Base-by-base conservation (phyloP, 331 rosid genomes). In the Telfairia occidentalis region DNA sequence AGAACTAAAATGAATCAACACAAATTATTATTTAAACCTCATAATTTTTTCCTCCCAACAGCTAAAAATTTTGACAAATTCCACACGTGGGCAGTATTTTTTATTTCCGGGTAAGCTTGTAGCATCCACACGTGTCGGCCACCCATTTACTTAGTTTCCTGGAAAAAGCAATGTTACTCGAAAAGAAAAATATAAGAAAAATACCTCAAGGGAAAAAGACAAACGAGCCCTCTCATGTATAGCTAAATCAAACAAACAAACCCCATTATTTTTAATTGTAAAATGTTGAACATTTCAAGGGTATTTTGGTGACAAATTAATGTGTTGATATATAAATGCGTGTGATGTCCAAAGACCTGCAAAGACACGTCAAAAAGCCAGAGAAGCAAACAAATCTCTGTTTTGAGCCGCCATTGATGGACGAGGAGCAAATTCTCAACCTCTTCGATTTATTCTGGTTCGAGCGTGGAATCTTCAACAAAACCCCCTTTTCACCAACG, bases 391-490 rank as follows among this genome's bases (percentile, higher is more conserved):
- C 0, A 58, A 38, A 45, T 0, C 63, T 71, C 65, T 72, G 70
- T 79, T n/a, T 9, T n/a, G 16, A n/a, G 89, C 89, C 69, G 78
- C 81, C 87, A 74, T 65, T 78, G 13, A 93, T 93, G 98, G 90
- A 93, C 52, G 88, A 85, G 9, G 92, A 81, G 18, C 76, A 75
- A 74, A 24, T 90, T 54, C 72, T 90, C 73, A 66, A 85, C 46
- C 90, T 93, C 52, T 85, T 80, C 26, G 90, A 88, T 73, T 86
- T 76, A 30, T 81, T n/a, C 84, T 93, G 98, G 97, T 93, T 85
- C 40, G 84, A 87, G 78, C 67, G 24, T 34, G 55, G 67, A 67
- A 80, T 77, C 59, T 48, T 89, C 82, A 77, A 84, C 76, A 78
- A 73, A 19, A 49, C 32, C 35, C 55, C 79, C 18, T 70, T 29